A percentile compares a stretch with the other conserved stretches of the same genome.
These are phyloP conservation scores for Cladosporium sp. DNA, from an alignment of 2,329 filamentous ascomycete species.

Conservation along the genomic window DNA sequence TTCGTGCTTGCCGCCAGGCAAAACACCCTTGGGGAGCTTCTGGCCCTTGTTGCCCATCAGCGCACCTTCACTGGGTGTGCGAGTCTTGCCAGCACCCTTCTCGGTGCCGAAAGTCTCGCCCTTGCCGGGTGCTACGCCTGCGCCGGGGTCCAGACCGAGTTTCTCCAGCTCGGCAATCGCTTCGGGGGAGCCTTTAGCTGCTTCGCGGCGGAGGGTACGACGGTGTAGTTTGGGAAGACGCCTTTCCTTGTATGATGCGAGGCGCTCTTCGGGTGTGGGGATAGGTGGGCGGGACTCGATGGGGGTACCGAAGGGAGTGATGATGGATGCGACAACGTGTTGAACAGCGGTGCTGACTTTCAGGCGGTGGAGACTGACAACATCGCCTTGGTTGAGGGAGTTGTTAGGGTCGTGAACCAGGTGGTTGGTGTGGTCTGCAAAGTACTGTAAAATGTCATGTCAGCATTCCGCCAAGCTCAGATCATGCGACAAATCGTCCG, in stretches of 20 bases:
- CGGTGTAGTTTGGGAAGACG: slow-evolving; percentile 54
- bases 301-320: slow-evolving; percentile 64
- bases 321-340: slow-evolving; percentile 70
- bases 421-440: slow-evolving; percentile 59
- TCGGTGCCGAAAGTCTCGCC: slow-evolving; percentile 25
- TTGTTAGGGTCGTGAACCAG: slow-evolving; percentile 76
- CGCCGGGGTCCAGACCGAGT: slow-evolving; percentile 28
- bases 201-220: slow-evolving; percentile 24
- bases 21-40: slow-evolving; percentile 29
- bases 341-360: slow-evolving; percentile 61
- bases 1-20: slow-evolving; percentile 29
- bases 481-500: background rate
- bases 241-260: slow-evolving; percentile 52
- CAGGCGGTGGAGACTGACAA: slow-evolving; percentile 69
- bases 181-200: slow-evolving; percentile 27
- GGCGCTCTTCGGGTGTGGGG: slow-evolving; percentile 59
- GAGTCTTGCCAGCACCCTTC: slow-evolving; percentile 19
- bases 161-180: slow-evolving; percentile 25
- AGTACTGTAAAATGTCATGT: slow-evolving; percentile 48
- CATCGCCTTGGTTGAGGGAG: slow-evolving; percentile 69
- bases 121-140: slow-evolving; percentile 25
- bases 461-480: background rate
- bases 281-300: slow-evolving; percentile 63
- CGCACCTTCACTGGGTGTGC: slow-evolving; percentile 20
- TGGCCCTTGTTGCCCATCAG: slow-evolving; percentile 29